Percentiles rank a stretch among this genome's conserved stretches.
Conservation (phyloP, 2,329 filamentous ascomycete species). For the Mycosphaerella arachidis region DNA sequence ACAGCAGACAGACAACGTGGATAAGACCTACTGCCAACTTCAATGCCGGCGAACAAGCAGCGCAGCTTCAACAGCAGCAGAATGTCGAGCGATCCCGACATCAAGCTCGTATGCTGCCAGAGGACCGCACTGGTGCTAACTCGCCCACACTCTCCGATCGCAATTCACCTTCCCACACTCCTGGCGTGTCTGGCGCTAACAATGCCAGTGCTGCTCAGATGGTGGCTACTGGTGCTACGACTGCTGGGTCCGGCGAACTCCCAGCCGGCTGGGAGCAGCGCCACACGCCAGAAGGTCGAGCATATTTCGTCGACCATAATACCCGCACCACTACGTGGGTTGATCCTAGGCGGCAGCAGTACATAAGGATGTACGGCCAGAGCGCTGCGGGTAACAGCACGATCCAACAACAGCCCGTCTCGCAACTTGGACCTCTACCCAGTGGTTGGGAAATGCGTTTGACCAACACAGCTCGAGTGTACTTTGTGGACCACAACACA, state of each 20-base stretch:
- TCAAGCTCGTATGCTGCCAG: constrained; percentile 90
- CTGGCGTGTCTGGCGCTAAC: constrained; percentile 38
- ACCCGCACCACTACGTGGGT: constrained; percentile 98
- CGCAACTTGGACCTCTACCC: constrained; percentile 87
- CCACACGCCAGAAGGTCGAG: constrained; percentile 87
- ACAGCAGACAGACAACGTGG: constrained; percentile 95
- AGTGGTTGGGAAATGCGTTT: constrained; percentile 99
- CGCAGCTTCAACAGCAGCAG: constrained; percentile 81
- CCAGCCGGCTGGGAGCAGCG: constrained; percentile 95
- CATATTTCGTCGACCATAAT: constrained; percentile 98
- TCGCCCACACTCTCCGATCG: constrained; percentile 67
- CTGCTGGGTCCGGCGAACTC: constrained; percentile 87
- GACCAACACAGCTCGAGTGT: constrained; percentile 94
- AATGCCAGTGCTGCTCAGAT: constrained; percentile 60
- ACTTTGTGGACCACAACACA: constrained; percentile 99
- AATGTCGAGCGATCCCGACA: constrained; percentile 89
- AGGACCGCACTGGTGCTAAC: constrained; percentile 88
- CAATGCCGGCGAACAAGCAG: constrained; percentile 70
- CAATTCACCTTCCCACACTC: constrained; percentile 32
- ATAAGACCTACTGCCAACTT: constrained; percentile 77
- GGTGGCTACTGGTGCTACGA: constrained; percentile 93
- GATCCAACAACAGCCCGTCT: constrained; percentile 96
- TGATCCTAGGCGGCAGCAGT: constrained; percentile 92
- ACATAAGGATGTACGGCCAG: constrained; percentile 96
- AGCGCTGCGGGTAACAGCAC: constrained; percentile 71